phyloP scores from a whole-genome alignment of 768 basidiomycete species.

The Rhizopogon vesiculosus region DNA sequence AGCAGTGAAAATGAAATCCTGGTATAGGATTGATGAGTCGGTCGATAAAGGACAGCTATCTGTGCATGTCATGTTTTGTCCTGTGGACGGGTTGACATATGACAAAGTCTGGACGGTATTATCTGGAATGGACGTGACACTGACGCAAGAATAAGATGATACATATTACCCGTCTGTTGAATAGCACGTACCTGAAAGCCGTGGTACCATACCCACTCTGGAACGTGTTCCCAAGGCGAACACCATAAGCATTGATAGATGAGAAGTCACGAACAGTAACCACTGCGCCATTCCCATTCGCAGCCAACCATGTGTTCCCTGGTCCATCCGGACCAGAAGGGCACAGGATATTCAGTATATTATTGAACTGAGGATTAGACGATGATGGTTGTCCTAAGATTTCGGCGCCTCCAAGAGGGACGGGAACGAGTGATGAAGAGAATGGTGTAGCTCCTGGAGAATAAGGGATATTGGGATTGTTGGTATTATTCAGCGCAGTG shows the following conservation, averaged over 20 bases:
- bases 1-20: conserved; percentile 84
- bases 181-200: conserved; percentile 68
- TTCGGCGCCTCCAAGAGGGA: conserved; percentile 59
- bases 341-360: conserved; percentile 74
- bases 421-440: conserved; percentile 84
- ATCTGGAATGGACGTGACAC: conserved; percentile 86
- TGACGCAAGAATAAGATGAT: conserved; percentile 27
- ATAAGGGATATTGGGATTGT: conserved; percentile 83
- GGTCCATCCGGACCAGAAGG: conserved; percentile 79
- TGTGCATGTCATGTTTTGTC: conserved; percentile 74
- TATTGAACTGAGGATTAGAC: conserved; percentile 50
- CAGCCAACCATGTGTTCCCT: conserved; percentile 81
- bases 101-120: conserved; percentile 73
- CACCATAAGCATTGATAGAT: conserved; percentile 68
- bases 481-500: conserved; percentile 50
- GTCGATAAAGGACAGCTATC: conserved; percentile 75
- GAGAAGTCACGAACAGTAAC: conserved; percentile 76
- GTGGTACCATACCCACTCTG: conserved; percentile 75
- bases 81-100: conserved; percentile 73
- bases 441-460: conserved; percentile 81
- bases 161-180: not conserved
- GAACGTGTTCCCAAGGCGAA: conserved; percentile 92
- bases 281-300: conserved; percentile 63
- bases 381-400: conserved; percentile 62
- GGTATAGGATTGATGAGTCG: conserved; percentile 74